Conservation (phyloP, 495 filamentous ascomycete genomes). For the Hypoxylon fragiforme region DNA sequence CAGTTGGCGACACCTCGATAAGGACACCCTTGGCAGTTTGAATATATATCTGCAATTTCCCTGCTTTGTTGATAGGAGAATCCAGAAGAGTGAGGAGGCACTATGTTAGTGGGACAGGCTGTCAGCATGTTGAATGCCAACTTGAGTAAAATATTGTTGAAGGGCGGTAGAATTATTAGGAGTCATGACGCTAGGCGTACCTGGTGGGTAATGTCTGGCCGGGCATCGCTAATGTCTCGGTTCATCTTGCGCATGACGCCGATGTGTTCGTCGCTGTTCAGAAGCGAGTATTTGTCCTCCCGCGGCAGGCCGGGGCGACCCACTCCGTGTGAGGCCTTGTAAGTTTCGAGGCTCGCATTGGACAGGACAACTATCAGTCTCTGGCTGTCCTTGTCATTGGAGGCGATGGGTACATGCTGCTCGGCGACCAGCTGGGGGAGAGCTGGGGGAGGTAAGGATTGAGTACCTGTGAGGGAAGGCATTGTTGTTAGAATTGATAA, state of each 20-base stretch:
- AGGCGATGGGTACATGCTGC: constrained; percentile 81
- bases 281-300: constrained; percentile 91
- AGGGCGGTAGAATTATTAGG: too few relatives aligned
- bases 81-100: constrained; percentile 97
- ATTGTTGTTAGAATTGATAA: constrained; percentile 27
- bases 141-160: constrained; percentile 27
- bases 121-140: constrained; percentile 50
- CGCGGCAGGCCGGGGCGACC: constrained; percentile 65
- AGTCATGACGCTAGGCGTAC: constrained; percentile 48
- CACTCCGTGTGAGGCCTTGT: constrained; percentile 71
- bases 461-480: constrained; percentile 59
- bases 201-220: constrained; percentile 98
- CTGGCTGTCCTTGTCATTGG: constrained; percentile 84
- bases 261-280: constrained; percentile 99
- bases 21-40: constrained; percentile 95
- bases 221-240: constrained; percentile 94
- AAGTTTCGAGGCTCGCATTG: constrained; percentile 96
- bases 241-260: constrained; percentile 99
- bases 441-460: constrained; percentile 88
- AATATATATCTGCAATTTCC: constrained; percentile 96
- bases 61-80: constrained; percentile 97
- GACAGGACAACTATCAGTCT: constrained; percentile 93
- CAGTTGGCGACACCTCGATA: constrained; percentile 95
- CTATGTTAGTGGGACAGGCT: constrained; percentile 52
- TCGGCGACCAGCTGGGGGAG: constrained; percentile 91